Evolutionary conservation across 441 rosid species (phyloP).

Genomic region (Codiaeum variegatum): DNA sequence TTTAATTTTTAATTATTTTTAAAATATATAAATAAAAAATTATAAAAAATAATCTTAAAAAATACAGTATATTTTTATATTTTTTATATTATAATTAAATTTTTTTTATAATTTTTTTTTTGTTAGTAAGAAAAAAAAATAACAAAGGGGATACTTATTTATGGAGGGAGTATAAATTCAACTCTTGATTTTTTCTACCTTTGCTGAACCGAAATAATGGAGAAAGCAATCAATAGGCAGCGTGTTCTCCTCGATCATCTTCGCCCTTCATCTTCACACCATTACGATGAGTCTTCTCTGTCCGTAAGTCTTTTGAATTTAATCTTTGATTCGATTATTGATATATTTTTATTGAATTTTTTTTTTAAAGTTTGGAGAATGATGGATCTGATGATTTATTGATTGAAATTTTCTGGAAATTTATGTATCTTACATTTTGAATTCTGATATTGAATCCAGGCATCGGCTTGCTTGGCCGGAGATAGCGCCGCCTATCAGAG

Average conservation of each 20-base stretch:
- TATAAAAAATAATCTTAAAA: too few relatives aligned
- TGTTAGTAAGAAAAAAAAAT: too few relatives aligned
- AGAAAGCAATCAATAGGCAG: slow-evolving; percentile 83
- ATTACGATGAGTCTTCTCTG: slow-evolving; percentile 40
- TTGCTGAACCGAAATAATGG: slow-evolving; percentile 28
- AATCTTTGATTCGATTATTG: not conserved
- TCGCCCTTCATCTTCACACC: slow-evolving; percentile 57
- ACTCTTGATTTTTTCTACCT: not conserved
- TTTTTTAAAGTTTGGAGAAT: not conserved
- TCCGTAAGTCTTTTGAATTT: slow-evolving; percentile 40
- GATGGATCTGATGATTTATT: slow-evolving; percentile 9
- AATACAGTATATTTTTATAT: too few relatives aligned
- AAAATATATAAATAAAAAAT: too few relatives aligned
- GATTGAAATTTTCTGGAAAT: not conserved
- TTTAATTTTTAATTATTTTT: too few relatives aligned
- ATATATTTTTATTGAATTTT: not conserved
- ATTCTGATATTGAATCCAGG: slow-evolving; percentile 33
- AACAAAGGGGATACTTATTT: too few relatives aligned
- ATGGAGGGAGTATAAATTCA: too few relatives aligned
- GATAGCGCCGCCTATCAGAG: slow-evolving; percentile 86
- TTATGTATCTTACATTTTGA: not conserved
- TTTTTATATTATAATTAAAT: too few relatives aligned
- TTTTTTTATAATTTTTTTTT: too few relatives aligned
- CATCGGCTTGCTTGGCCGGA: slow-evolving; percentile 80
- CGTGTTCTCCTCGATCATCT: slow-evolving; percentile 79